A percentile compares a stretch with the other conserved stretches of the same genome.
These are phyloP conservation scores for Paulownia fortunei DNA, from an alignment of 257 asterid species.

Conservation along the genomic window DNA sequence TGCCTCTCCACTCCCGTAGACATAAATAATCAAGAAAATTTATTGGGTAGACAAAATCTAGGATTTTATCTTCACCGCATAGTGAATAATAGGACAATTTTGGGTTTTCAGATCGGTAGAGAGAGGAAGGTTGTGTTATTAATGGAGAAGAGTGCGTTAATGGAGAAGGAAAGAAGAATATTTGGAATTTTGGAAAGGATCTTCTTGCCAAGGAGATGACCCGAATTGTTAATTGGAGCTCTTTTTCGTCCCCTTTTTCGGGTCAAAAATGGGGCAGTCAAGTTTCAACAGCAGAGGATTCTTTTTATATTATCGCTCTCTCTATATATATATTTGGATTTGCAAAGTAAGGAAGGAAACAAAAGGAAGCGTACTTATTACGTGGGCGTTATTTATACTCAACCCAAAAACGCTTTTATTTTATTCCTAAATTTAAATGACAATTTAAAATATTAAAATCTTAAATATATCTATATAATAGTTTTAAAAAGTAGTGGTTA, in stretches of 20 bases:
- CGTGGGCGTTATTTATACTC: not conserved
- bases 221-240: constrained; percentile 44
- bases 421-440: not conserved
- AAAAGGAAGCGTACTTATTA: constrained; percentile 9
- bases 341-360: not conserved
- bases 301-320: not conserved
- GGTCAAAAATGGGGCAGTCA: constrained; percentile 29
- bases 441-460: too few species aligned
- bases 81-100: not conserved
- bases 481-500: too few species aligned
- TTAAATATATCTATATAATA: too few species aligned
- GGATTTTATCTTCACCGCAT: constrained; percentile 22
- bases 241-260: not conserved
- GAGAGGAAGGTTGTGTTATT: not conserved
- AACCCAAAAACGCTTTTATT: not conserved
- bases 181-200: constrained; percentile 41
- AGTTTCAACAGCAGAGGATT: constrained; percentile 3
- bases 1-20: constrained; percentile 62
- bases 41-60: not conserved
- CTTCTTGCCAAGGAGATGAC: constrained; percentile 42
- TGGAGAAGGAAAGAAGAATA: constrained; percentile 29
- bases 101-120: constrained; percentile 44
- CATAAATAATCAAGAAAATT: constrained; percentile 29
- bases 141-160: constrained; percentile 1
- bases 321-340: not conserved